Evolutionary conservation across 768 basidiomycete species (phyloP).

Genomic region (Terana coerulea): DNA sequence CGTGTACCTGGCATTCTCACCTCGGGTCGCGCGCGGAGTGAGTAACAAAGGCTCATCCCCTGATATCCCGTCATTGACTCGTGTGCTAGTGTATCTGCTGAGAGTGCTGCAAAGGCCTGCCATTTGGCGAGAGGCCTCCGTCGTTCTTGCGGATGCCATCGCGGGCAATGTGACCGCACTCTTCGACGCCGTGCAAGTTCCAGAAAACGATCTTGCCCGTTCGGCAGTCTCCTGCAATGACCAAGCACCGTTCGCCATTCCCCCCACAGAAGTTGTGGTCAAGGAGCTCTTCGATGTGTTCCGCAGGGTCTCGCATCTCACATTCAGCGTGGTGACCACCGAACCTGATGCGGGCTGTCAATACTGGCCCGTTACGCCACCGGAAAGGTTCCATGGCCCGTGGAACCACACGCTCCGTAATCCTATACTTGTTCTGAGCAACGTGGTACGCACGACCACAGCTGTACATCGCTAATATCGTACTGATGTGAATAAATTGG

Average conservation of each 20-base stretch:
- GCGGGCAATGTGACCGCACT: constrained; percentile 22
- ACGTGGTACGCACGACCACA: constrained; percentile 9
- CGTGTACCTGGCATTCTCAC: constrained; percentile 26
- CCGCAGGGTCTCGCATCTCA: constrained; percentile 18
- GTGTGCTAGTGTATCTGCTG: constrained; percentile 12
- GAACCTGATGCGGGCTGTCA: constrained; percentile 28
- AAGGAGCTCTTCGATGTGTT: constrained; percentile 23
- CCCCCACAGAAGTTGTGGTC: constrained; percentile 17
- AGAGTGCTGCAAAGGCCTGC: constrained; percentile 18
- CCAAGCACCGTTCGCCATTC: constrained; percentile 18
- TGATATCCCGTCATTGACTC: background rate
- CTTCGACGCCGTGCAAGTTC: constrained; percentile 16
- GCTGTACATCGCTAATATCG: background rate
- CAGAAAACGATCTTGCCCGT: constrained; percentile 17
- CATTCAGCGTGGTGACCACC: constrained; percentile 15
- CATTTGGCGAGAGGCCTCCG: constrained; percentile 20
- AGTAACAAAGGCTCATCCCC: background rate
- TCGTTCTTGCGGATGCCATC: constrained; percentile 20
- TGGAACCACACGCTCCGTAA: constrained; percentile 27
- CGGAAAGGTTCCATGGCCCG: constrained; percentile 27
- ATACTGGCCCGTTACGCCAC: constrained; percentile 23
- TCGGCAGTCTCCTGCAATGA: constrained; percentile 31
- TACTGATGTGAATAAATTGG: background rate
- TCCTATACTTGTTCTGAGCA: constrained; percentile 26
- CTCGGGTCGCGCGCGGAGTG: constrained; percentile 21